Evolutionary conservation across 1,139 yeast species (phyloP), one percentile per base, ranked within the genome.

Genomic region (Diutina sp.): DNA sequence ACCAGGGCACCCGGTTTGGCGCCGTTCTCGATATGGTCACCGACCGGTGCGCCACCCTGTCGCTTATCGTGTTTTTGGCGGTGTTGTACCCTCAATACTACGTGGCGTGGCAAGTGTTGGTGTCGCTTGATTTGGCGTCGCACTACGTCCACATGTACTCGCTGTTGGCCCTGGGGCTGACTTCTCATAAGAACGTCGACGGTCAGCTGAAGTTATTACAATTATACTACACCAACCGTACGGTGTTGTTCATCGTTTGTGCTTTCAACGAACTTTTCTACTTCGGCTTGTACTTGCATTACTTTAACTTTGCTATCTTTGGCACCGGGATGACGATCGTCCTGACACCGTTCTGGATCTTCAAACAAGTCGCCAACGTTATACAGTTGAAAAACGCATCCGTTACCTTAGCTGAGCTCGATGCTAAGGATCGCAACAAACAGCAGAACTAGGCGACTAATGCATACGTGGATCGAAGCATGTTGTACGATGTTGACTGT

Each of bases 61-160:
- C 96, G 28, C 78, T 95, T 65, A 84, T 90, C 63, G 90, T 96
- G 68, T 93, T 82, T 69, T 77, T 95, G 59, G 83, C 95, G 63
- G 84, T 88, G 51, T 77, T 88, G 56, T 91, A 89, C 66, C 98
- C 98, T 9, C 59, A 65, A 21, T 80, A 69, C 66, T 76, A 76
- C 58, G 71, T 87, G 18, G 65, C 85, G n/a, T 91, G 95, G 85
- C 99, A 95, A 72, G 66, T 88, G 41, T 76, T 93, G 64, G 84
- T 90, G 57, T 87, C 95, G 32, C 75, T 93, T 65, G 99, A 95
- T 70, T 79, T 95, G 66, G 91, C 98, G 1, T 87, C 96, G 58
- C 99, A 95, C 68, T 95, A 95, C 73, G 89, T 95, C 87, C 99
- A 95, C 75, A 93, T 95, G 99, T 91, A 91, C 69, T 97, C 98